Evolutionary conservation across 2,329 filamentous ascomycete genomes (phyloP).

Genomic region (Aspergillus viridinutans): DNA sequence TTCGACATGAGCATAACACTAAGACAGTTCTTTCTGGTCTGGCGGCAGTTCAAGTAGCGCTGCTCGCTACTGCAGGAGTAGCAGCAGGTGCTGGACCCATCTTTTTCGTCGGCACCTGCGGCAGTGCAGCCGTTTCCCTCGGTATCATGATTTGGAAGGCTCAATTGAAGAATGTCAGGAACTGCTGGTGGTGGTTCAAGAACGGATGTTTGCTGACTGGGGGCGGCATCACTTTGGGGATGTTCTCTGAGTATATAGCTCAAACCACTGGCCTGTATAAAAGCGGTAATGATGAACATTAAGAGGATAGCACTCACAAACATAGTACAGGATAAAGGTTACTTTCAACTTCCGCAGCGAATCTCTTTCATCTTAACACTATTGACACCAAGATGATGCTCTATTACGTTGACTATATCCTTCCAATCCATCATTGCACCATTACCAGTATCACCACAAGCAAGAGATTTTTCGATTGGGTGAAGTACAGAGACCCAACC

Average conservation of each 20-base stretch:
- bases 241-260: constrained; percentile 52
- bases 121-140: constrained; percentile 52
- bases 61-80: constrained; percentile 42
- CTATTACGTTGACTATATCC: constrained; percentile 64
- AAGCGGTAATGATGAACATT: neutral
- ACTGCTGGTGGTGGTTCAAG: constrained; percentile 64
- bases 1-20: constrained; percentile 46
- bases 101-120: constrained; percentile 57
- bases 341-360: neutral
- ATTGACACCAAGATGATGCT: constrained; percentile 35
- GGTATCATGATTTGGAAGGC: constrained; percentile 59
- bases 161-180: constrained; percentile 51
- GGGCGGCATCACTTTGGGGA: constrained; percentile 53
- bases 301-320: neutral
- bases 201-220: constrained; percentile 60
- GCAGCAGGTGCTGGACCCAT: constrained; percentile 53
- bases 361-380: neutral
- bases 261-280: constrained; percentile 26
- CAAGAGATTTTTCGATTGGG: constrained; percentile 71
- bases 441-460: constrained; percentile 77
- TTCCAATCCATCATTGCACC: constrained; percentile 82
- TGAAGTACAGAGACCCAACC: constrained; percentile 67
- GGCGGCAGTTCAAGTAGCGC: constrained; percentile 38
- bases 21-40: constrained; percentile 42
- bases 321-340: neutral